phyloP scores from a whole-genome alignment of 108 stramenopile genomes.

The Pseudonitzschia multistriata region DNA sequence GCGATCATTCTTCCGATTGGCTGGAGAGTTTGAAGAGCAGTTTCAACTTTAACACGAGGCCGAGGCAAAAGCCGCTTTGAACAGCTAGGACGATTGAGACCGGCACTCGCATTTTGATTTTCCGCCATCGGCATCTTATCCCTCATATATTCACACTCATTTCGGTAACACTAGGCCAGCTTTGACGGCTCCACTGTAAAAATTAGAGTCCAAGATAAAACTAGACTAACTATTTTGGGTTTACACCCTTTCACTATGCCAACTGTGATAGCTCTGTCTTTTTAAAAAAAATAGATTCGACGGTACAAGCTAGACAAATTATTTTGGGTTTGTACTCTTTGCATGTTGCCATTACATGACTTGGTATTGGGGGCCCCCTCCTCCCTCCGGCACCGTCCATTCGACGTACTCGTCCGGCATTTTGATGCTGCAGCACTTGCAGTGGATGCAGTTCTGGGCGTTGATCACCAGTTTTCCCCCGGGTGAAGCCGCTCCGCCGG shows the following conservation, averaged over 20 bases:
- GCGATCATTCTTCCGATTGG: slow-evolving; percentile 90
- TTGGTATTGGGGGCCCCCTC: slow-evolving; percentile 97
- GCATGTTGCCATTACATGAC: slow-evolving; percentile 66
- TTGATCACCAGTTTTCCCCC: slow-evolving; percentile 92
- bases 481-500: slow-evolving; percentile 24
- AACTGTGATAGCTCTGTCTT: too few species aligned
- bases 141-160: background rate
- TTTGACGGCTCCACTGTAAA: too few species aligned
- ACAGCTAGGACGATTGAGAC: background rate
- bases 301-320: background rate
- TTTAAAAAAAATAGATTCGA: background rate
- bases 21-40: slow-evolving; percentile 71
- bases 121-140: too few species aligned
- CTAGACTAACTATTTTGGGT: too few species aligned
- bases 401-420: slow-evolving; percentile 97
- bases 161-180: too few species aligned
- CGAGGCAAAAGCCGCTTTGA: slow-evolving; percentile 62
- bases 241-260: too few species aligned
- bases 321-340: background rate
- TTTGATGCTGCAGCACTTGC: slow-evolving; percentile 99
- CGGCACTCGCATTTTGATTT: too few species aligned
- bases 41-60: slow-evolving; percentile 87
- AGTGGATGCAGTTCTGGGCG: slow-evolving; percentile 98
- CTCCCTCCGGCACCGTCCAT: slow-evolving; percentile 99
- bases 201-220: too few species aligned